Percentiles rank a stretch among this genome's conserved stretches.
Conservation (phyloP, 2,329 filamentous ascomycete species). For the Fusarium annulatum region DNA sequence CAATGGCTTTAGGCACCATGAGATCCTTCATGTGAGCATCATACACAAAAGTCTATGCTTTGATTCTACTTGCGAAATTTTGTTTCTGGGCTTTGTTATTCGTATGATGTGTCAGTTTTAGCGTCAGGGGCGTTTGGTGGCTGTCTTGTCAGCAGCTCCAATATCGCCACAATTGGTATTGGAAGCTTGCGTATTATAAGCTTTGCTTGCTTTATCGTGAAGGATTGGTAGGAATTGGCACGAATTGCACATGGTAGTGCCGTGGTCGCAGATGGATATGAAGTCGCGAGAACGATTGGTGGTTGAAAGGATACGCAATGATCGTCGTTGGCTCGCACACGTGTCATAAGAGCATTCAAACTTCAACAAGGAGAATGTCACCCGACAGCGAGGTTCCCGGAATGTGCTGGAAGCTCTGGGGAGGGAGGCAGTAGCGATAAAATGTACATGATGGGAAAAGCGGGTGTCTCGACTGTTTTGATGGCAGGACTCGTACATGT, state of each 20-base stretch:
- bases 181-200: background rate
- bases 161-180: conserved; percentile 3
- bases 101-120: conserved; percentile 25
- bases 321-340: background rate
- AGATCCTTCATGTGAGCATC: background rate
- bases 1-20: conserved; percentile 5
- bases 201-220: conserved; percentile 1
- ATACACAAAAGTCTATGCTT: conserved; percentile 28
- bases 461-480: conserved; percentile 4
- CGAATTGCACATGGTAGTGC: background rate
- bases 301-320: background rate
- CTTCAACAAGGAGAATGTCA: conserved; percentile 6
- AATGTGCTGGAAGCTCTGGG: background rate
- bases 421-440: background rate
- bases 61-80: conserved; percentile 9
- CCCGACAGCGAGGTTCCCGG: background rate
- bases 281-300: background rate
- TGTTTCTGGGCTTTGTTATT: conserved; percentile 9
- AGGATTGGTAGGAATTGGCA: background rate
- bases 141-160: conserved; percentile 8
- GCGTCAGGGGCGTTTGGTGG: conserved; percentile 33
- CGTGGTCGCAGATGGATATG: background rate
- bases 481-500: background rate
- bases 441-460: conserved; percentile 5
- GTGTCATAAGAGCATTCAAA: background rate